These are phyloP conservation scores for Aspergillus sp. DNA, from an alignment of 2,329 filamentous ascomycete genomes.

Conservation along the genomic window DNA sequence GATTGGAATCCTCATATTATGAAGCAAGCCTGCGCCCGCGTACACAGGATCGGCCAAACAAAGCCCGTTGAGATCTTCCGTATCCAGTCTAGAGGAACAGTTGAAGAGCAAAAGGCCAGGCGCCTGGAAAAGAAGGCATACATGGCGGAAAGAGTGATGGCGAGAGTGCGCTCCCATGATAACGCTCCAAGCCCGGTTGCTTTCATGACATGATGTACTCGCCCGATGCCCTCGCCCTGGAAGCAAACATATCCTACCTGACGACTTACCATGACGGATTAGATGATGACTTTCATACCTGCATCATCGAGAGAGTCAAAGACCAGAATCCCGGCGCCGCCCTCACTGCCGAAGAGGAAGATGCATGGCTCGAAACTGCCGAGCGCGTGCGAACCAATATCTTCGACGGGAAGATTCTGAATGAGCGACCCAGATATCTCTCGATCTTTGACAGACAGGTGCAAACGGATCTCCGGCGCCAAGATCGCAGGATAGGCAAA, in stretches of 20 bases:
- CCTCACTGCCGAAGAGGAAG: constrained; percentile 45
- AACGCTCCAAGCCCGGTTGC: background rate
- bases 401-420: constrained; percentile 54
- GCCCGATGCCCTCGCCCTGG: background rate
- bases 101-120: constrained; percentile 59
- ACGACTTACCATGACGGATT: background rate
- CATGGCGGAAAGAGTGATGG: constrained; percentile 59
- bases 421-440: constrained; percentile 24
- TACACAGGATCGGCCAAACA: constrained; percentile 55
- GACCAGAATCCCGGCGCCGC: background rate
- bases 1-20: constrained; percentile 56
- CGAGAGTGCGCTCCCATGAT: constrained; percentile 26
- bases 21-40: constrained; percentile 54
- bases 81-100: constrained; percentile 55
- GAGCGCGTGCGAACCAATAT: constrained; percentile 57
- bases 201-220: background rate
- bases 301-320: background rate
- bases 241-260: background rate
- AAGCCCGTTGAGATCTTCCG: constrained; percentile 56
- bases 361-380: constrained; percentile 55
- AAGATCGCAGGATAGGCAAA: constrained; percentile 54
- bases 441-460: constrained; percentile 32
- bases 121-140: constrained; percentile 62
- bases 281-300: constrained; percentile 44
- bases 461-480: constrained; percentile 35